Base-by-base conservation (phyloP, 2,329 filamentous ascomycete genomes). In the Cladobotryum protrusum region DNA sequence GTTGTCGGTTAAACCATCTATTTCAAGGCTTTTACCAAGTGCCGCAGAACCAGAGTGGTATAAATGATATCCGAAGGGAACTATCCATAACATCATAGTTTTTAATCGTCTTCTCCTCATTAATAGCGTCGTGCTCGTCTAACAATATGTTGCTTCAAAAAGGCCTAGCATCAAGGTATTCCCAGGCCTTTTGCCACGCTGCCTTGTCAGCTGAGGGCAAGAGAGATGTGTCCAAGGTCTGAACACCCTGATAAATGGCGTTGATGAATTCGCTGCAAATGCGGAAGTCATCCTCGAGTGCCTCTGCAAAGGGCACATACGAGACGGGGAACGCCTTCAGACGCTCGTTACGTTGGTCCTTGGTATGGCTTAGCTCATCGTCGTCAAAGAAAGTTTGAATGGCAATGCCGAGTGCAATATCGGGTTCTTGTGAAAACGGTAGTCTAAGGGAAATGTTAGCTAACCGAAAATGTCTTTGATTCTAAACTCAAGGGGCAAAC, bases 371-470 rank as follows among this genome's bases (percentile, higher is more conserved):
- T 17, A 77, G 75, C 45, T 81, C 77, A 44, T 90, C 73, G 52
- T 90, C 86, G 57, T 89, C 86, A 18, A 89, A 77, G 62, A 88
- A 88, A 8, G 86, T 89, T 67, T 89, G 88, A 37, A 90, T 82
- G 1, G 87, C 87, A 54, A 93, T 87, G 24, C 85, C 87, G 33
- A 93, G 76, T 12, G 82, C 85, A 43, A 88, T 85, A 60, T 91
- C 86, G 11, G 85, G 83, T 55, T 88, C 83, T 15, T 76, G 72
- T 17, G 81, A 69, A 63, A 90, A 87, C 8, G 86, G 86, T 4
- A 90, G 71, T 48, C 78, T 82, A 49, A 3, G 32, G 47, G 55
- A 41, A 61, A 46, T 36, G 45, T 43, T 34, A 47, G 36, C 15
- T 20, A 19, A 40, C 43, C 50, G 14, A 29, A 24, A 24, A 29